Evolutionary conservation across 1,139 yeast genomes (phyloP).

Genomic region (Suhomyces kunorum): DNA sequence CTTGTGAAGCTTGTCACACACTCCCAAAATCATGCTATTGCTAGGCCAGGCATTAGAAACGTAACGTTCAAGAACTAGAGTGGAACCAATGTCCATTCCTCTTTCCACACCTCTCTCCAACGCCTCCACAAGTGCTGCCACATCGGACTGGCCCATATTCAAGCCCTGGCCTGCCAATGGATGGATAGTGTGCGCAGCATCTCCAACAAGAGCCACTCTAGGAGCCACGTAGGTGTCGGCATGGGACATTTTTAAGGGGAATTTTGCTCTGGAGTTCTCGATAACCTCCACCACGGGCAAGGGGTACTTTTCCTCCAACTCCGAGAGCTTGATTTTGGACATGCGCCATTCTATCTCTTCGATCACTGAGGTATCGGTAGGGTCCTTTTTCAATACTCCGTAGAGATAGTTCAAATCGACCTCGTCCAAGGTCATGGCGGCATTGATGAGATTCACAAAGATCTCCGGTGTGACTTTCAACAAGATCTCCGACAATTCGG

Average conservation of each 20-base stretch:
- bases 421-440: slow-evolving; percentile 72
- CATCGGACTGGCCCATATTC: slow-evolving; percentile 98
- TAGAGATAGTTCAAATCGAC: slow-evolving; percentile 45
- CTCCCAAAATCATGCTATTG: slow-evolving; percentile 80
- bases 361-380: slow-evolving; percentile 50
- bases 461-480: slow-evolving; percentile 58
- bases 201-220: slow-evolving; percentile 89
- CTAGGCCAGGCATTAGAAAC: slow-evolving; percentile 78
- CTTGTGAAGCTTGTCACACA: slow-evolving; percentile 90
- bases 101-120: slow-evolving; percentile 69
- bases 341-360: slow-evolving; percentile 78
- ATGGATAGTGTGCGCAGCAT: slow-evolving; percentile 97
- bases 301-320: slow-evolving; percentile 64
- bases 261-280: slow-evolving; percentile 73
- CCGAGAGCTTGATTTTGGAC: slow-evolving; percentile 41
- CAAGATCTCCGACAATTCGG: slow-evolving; percentile 67
- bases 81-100: slow-evolving; percentile 86
- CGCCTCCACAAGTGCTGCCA: slow-evolving; percentile 65
- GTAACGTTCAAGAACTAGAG: slow-evolving; percentile 82
- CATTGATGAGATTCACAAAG: slow-evolving; percentile 75
- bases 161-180: slow-evolving; percentile 98
- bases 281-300: slow-evolving; percentile 61
- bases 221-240: slow-evolving; percentile 86
- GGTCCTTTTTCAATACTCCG: slow-evolving; percentile 31
- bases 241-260: slow-evolving; percentile 86